Evolutionary conservation across 2,329 filamentous ascomycete genomes (phyloP).

Genomic region (Helotiales sp.): DNA sequence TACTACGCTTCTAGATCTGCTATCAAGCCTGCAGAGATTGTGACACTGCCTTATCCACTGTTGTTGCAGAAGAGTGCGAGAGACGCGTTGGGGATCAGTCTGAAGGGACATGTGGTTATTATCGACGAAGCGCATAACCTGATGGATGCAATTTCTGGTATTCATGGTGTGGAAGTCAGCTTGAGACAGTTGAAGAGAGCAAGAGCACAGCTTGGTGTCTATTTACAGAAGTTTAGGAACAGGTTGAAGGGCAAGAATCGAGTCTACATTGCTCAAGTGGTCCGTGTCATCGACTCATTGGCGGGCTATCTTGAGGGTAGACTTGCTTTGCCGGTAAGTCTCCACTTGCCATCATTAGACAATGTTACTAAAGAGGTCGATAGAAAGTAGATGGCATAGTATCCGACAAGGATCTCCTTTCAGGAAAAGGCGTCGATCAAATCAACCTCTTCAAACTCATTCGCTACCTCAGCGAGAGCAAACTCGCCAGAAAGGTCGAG

Average conservation of each 20-base stretch:
- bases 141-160: slow-evolving; percentile 89
- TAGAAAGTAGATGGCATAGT: slow-evolving; percentile 64
- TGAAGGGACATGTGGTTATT: slow-evolving; percentile 89
- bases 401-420: slow-evolving; percentile 69
- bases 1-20: slow-evolving; percentile 93
- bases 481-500: slow-evolving; percentile 91
- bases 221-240: slow-evolving; percentile 85
- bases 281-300: slow-evolving; percentile 79
- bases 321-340: slow-evolving; percentile 46
- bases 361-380: slow-evolving; percentile 16
- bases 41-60: slow-evolving; percentile 90
- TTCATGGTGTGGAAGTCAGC: slow-evolving; percentile 77
- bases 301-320: slow-evolving; percentile 64
- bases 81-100: slow-evolving; percentile 80
- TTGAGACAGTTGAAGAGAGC: slow-evolving; percentile 72
- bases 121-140: slow-evolving; percentile 98
- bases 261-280: slow-evolving; percentile 85
- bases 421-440: slow-evolving; percentile 86
- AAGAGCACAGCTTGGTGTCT: slow-evolving; percentile 73
- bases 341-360: slow-evolving; percentile 5
- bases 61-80: slow-evolving; percentile 83
- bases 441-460: slow-evolving; percentile 91
- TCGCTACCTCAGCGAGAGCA: slow-evolving; percentile 86
- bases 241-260: slow-evolving; percentile 87
- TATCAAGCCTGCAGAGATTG: slow-evolving; percentile 81